Evolutionary conservation across 2,329 filamentous ascomycete genomes (phyloP).

Genomic region (Colletotrichum kahawae): DNA sequence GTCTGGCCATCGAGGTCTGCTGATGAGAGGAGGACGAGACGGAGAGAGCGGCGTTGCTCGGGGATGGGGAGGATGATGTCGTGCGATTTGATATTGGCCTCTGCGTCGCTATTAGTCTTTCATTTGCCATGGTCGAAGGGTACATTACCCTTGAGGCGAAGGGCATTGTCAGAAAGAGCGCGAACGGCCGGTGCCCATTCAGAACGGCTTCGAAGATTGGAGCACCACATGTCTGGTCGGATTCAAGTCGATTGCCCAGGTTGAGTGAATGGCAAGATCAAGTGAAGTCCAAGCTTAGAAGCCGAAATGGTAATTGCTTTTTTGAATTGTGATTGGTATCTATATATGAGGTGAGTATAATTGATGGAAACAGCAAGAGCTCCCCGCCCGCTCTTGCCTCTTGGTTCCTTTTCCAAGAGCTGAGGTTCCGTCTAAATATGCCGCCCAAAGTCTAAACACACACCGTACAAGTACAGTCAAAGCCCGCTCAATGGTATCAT

Average conservation of each 20-base stretch:
- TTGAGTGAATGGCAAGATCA: neutral
- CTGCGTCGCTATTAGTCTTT: constrained; percentile 29
- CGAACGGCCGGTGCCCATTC: constrained; percentile 39
- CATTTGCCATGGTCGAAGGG: neutral
- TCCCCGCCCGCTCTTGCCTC: neutral
- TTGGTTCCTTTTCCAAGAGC: neutral
- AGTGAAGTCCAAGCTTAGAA: neutral
- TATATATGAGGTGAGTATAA: constrained; percentile 15
- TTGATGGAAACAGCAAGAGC: neutral
- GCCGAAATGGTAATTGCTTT: neutral
- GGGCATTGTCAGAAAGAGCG: constrained; percentile 25
- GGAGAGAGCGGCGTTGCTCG: constrained; percentile 28
- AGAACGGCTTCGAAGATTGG: constrained; percentile 40
- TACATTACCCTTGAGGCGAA: constrained; percentile 30
- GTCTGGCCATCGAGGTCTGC: constrained; percentile 36
- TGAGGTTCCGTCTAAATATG: constrained; percentile 5
- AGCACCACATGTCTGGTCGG: constrained; percentile 39
- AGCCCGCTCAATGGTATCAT: constrained; percentile 14
- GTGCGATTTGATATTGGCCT: constrained; percentile 45
- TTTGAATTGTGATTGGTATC: neutral
- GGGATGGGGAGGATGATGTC: constrained; percentile 48
- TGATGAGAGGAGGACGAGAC: constrained; percentile 45
- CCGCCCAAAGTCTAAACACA: neutral
- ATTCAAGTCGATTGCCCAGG: neutral
- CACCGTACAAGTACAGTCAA: neutral